A percentile compares a stretch with the other conserved stretches of the same genome.
Conservation (phyloP, 768 basidiomycete genomes). For the Rhizopogon rudus region DNA sequence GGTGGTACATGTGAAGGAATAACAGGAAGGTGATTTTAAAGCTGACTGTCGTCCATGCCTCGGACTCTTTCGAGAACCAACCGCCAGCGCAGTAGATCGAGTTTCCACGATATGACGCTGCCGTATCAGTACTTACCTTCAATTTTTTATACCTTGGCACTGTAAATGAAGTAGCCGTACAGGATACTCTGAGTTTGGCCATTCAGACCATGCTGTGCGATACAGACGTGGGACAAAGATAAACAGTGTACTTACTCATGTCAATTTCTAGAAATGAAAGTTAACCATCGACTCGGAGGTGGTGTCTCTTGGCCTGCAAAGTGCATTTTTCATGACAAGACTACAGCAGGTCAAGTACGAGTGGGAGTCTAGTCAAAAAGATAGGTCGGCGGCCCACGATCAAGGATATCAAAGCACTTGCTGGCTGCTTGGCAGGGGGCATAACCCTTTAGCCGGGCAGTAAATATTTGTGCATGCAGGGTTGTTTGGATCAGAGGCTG, state of each 20-base stretch:
- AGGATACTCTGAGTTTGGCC: neutral
- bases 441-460: no score
- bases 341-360: neutral
- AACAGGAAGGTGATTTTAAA: neutral
- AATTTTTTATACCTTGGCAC: neutral
- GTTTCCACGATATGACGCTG: neutral
- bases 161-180: neutral
- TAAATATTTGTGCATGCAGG: neutral
- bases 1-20: neutral
- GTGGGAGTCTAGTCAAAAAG: neutral
- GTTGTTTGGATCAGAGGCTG: neutral
- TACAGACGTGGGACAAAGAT: neutral
- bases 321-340: neutral
- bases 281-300: neutral
- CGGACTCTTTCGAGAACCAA: neutral
- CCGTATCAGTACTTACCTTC: neutral
- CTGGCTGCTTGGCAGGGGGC: neutral
- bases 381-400: neutral
- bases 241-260: neutral
- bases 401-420: neutral
- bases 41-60: neutral
- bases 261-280: neutral
- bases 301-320: neutral
- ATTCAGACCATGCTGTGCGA: neutral
- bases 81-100: neutral